These are phyloP conservation scores for Chlamydomonas incerta DNA, from an alignment of 139 green algal species.

Conservation along the genomic window DNA sequence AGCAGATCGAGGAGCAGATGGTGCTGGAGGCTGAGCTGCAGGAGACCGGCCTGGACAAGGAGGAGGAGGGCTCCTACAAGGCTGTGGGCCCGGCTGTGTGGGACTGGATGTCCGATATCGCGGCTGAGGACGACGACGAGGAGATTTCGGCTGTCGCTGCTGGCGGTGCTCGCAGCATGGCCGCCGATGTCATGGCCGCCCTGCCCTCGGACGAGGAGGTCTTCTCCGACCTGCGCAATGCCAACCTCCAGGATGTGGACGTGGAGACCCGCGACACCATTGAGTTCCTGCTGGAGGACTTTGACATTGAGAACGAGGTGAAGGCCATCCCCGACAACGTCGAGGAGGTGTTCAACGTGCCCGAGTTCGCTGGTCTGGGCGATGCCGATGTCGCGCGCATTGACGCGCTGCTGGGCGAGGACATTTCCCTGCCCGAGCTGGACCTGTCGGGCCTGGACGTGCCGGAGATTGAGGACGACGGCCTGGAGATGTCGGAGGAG, in stretches of 20 bases:
- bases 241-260: slow-evolving; percentile 48
- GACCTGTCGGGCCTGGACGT: not conserved
- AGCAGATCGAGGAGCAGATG: slow-evolving; percentile 58
- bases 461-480: slow-evolving; percentile 10
- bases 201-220: slow-evolving; percentile 41
- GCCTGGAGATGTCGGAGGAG: slow-evolving; percentile 12
- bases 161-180: not conserved
- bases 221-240: slow-evolving; percentile 22
- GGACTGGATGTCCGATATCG: slow-evolving; percentile 49
- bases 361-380: slow-evolving; percentile 2
- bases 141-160: not conserved
- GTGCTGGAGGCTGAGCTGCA: slow-evolving; percentile 55
- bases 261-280: slow-evolving; percentile 45
- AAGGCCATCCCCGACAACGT: slow-evolving; percentile 27
- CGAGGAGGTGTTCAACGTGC: slow-evolving; percentile 1
- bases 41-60: slow-evolving; percentile 44
- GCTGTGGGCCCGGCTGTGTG: slow-evolving; percentile 32
- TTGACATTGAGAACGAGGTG: slow-evolving; percentile 48
- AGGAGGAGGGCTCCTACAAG: not conserved
- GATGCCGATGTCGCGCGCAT: slow-evolving; percentile 16
- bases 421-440: slow-evolving; percentile 31
- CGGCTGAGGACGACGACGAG: slow-evolving; percentile 25
- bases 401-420: slow-evolving; percentile 32
- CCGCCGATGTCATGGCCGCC: slow-evolving; percentile 2
- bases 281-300: slow-evolving; percentile 52